Conservation (phyloP, 2,329 filamentous ascomycete genomes). For the Cladosporium halotolerans region DNA sequence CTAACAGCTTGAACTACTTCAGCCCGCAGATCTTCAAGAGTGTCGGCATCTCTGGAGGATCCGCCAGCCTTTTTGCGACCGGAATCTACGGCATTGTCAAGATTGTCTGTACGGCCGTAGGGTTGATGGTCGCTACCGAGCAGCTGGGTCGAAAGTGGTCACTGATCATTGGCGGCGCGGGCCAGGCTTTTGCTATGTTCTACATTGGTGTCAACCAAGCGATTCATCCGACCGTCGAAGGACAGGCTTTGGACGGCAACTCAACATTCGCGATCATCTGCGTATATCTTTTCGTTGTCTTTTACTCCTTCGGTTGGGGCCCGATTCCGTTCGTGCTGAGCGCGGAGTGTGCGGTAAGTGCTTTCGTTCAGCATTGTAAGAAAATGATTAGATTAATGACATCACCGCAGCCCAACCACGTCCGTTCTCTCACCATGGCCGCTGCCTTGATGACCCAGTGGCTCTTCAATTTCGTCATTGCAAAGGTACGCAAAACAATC, state of each 20-base stretch:
- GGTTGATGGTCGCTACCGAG: constrained; percentile 41
- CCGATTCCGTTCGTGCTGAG: constrained; percentile 41
- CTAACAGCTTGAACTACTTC: constrained; percentile 37
- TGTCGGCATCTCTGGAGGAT: constrained; percentile 35
- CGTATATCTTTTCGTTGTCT: constrained; percentile 45
- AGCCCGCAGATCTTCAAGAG: constrained; percentile 40
- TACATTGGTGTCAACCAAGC: constrained; percentile 32
- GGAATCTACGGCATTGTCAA: constrained; percentile 44
- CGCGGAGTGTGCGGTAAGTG: constrained; percentile 26
- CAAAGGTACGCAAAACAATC: constrained; percentile 8
- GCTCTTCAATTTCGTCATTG: constrained; percentile 35
- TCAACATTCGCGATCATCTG: constrained; percentile 48
- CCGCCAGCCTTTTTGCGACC: constrained; percentile 40
- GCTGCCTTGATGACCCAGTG: constrained; percentile 42
- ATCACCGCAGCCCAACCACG: constrained; percentile 20
- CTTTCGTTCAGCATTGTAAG: too few species aligned
- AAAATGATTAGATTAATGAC: constrained; percentile 1
- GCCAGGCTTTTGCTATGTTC: constrained; percentile 41
- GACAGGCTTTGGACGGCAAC: constrained; percentile 43
- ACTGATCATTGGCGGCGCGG: constrained; percentile 36
- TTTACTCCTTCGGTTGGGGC: constrained; percentile 43
- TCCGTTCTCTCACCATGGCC: constrained; percentile 39
- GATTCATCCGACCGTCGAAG: constrained; percentile 44
- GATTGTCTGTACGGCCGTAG: constrained; percentile 38
- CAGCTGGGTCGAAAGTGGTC: constrained; percentile 42